Evolutionary conservation across 805 yeast genomes (phyloP).

Genomic region (Sugiyamaella qingdaonensis): DNA sequence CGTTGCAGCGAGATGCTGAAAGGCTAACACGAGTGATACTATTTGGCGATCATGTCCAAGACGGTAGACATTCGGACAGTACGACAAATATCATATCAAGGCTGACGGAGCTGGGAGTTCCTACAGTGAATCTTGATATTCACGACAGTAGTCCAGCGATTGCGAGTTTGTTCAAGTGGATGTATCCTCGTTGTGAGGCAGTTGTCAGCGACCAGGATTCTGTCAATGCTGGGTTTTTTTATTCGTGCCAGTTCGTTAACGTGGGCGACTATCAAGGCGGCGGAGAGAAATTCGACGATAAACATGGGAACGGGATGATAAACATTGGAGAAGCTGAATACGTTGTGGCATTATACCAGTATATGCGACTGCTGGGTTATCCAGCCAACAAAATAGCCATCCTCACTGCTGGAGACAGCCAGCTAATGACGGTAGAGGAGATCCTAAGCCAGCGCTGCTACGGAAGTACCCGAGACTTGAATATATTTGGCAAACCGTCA

Average conservation of each 20-base stretch:
- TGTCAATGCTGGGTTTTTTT: slow-evolving; percentile 39
- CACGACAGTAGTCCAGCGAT: slow-evolving; percentile 30
- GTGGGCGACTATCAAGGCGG: slow-evolving; percentile 31
- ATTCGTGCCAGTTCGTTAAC: slow-evolving; percentile 32
- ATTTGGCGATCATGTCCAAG: slow-evolving; percentile 35
- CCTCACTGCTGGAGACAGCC: slow-evolving; percentile 39
- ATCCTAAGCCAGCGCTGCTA: slow-evolving; percentile 34
- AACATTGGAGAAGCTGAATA: slow-evolving; percentile 49
- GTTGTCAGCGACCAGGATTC: slow-evolving; percentile 10
- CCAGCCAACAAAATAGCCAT: slow-evolving; percentile 39
- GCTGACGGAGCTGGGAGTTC: slow-evolving; percentile 25
- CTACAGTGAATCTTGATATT: slow-evolving; percentile 17
- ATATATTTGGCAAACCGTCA: slow-evolving; percentile 31
- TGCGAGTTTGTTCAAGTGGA: slow-evolving; percentile 24
- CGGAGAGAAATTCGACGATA: slow-evolving; percentile 13
- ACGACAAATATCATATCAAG: slow-evolving; percentile 21
- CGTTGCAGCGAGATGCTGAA: slow-evolving; percentile 15
- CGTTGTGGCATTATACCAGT: slow-evolving; percentile 43
- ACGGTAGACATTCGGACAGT: neutral
- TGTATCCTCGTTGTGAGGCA: slow-evolving; percentile 16
- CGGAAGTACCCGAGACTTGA: slow-evolving; percentile 7
- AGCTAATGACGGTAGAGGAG: slow-evolving; percentile 41
- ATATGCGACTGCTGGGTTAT: slow-evolving; percentile 45
- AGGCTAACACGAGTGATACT: slow-evolving; percentile 30
- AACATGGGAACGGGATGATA: slow-evolving; percentile 23